A percentile compares a stretch with the other conserved stretches of the same genome.
phyloP scores from a whole-genome alignment of 2,329 filamentous ascomycete species.

The Penicillium palitans region DNA sequence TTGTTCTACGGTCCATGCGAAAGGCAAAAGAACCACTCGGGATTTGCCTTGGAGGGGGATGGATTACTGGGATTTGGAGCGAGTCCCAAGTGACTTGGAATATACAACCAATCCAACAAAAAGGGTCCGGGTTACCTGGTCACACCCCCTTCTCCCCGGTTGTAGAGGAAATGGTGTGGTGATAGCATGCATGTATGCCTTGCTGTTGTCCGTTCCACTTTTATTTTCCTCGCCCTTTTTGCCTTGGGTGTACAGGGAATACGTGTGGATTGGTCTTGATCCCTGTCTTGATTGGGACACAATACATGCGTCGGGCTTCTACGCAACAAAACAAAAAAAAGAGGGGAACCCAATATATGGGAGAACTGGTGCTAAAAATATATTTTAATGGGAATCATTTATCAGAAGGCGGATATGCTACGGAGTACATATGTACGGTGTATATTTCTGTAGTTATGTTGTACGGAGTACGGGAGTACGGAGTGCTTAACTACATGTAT shows the following conservation, averaged over 20 bases:
- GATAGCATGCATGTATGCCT: slow-evolving; percentile 3
- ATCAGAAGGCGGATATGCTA: too few species aligned
- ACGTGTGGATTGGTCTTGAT: not conserved
- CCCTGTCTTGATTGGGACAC: slow-evolving; percentile 13
- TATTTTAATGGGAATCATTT: not conserved
- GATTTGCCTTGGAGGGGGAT: not conserved
- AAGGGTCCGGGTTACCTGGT: not conserved
- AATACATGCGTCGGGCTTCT: slow-evolving; percentile 13
- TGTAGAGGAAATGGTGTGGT: not conserved
- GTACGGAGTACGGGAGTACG: too few species aligned
- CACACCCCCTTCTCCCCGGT: not conserved
- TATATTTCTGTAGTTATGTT: too few species aligned
- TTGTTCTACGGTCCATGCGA: not conserved
- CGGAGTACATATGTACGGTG: too few species aligned
- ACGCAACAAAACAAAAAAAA: not conserved
- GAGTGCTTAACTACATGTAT: too few species aligned
- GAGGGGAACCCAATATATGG: slow-evolving; percentile 3
- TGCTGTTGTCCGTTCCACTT: slow-evolving; percentile 1
- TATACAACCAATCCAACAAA: not conserved
- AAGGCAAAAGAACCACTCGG: not conserved
- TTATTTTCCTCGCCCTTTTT: not conserved
- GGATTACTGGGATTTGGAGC: not conserved
- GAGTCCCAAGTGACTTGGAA: not conserved
- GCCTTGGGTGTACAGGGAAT: not conserved
- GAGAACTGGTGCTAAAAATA: not conserved